These are phyloP conservation scores for Eucalyptus grandis DNA, from an alignment of 345 rosid genomes.

Conservation along the genomic window DNA sequence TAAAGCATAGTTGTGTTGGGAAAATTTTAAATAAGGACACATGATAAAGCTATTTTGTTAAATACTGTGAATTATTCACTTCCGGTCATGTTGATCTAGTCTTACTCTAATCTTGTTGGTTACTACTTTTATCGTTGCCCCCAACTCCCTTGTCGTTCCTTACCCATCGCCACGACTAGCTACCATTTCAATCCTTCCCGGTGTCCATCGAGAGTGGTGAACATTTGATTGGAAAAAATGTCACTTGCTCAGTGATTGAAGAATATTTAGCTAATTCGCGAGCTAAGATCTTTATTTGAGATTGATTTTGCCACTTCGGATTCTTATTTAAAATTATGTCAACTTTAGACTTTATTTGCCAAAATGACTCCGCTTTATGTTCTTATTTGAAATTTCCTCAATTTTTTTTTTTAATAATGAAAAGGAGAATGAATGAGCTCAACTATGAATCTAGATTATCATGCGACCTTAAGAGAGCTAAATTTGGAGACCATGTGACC, in stretches of 20 bases:
- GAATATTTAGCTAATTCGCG: accelerated
- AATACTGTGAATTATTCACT: accelerated
- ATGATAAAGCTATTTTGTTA: too few species aligned
- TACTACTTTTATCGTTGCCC: too few species aligned
- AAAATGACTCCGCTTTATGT: accelerated
- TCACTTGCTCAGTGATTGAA: too few species aligned
- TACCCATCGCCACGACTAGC: too few species aligned
- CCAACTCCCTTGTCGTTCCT: accelerated
- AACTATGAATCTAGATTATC: background rate
- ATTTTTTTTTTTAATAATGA: too few species aligned
- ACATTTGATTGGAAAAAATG: too few species aligned
- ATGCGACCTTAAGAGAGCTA: accelerated
- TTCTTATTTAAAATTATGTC: too few species aligned
- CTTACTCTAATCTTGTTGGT: accelerated
- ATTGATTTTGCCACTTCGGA: accelerated
- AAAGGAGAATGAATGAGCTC: background rate
- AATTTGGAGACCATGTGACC: background rate
- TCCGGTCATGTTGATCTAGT: accelerated
- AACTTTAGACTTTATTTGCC: accelerated
- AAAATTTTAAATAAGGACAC: background rate
- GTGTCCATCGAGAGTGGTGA: too few species aligned
- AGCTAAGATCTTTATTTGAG: accelerated
- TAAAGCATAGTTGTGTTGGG: background rate
- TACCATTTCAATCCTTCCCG: accelerated
- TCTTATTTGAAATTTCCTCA: too few species aligned